Percentiles rank a stretch among this genome's conserved stretches.
phyloP scores from a whole-genome alignment of 164 flowering plant genomes.

The Liquidambar formosana region DNA sequence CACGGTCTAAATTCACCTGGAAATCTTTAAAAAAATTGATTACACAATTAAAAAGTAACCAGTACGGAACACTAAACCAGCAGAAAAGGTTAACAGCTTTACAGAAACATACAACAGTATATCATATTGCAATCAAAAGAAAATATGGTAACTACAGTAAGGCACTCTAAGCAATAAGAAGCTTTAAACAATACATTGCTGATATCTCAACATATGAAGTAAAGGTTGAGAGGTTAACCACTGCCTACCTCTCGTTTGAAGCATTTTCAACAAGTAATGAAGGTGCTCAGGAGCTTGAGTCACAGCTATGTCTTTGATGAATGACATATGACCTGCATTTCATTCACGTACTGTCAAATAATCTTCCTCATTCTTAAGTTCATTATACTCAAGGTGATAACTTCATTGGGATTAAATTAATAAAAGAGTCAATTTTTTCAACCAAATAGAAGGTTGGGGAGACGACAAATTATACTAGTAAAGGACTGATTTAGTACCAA shows the following conservation, averaged over 20 bases:
- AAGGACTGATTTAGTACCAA: no score
- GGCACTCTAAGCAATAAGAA: no score
- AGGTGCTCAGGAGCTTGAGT: conserved; percentile 71
- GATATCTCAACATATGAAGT: not conserved
- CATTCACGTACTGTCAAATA: conserved; percentile 8
- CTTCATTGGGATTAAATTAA: not conserved
- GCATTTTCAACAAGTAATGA: conserved; percentile 54
- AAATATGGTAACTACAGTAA: not conserved
- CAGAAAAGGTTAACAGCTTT: not conserved
- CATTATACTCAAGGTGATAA: not conserved
- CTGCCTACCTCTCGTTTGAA: conserved; percentile 64
- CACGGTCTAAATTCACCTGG: no score
- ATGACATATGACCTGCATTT: conserved; percentile 68
- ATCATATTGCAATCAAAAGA: no score
- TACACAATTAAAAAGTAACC: no score
- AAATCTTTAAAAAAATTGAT: no score
- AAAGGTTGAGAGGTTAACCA: not conserved
- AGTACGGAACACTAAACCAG: no score
- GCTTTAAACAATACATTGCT: no score
- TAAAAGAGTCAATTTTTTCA: no score
- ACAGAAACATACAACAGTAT: no score
- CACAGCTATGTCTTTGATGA: conserved; percentile 68
- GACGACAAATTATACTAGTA: no score
- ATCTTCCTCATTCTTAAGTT: not conserved
- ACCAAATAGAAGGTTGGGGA: no score